These are phyloP conservation scores for Agaricus subrufescens DNA, from an alignment of 768 basidiomycete genomes.

Conservation along the genomic window DNA sequence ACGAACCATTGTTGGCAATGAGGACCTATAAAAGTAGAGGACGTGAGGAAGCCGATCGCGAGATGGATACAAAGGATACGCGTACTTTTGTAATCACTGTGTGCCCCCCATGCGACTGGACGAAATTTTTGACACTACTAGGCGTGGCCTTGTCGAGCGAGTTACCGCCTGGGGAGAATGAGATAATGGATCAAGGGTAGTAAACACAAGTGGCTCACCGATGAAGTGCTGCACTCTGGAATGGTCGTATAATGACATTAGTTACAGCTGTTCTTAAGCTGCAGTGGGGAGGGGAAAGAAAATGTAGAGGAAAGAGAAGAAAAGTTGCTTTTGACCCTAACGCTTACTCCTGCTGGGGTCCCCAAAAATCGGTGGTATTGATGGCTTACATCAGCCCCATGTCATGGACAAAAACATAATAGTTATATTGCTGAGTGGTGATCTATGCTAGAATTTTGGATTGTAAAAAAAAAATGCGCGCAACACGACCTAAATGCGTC, in stretches of 20 bases:
- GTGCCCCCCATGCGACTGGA: slow-evolving; percentile 87
- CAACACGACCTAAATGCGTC: not conserved
- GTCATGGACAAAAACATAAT: not conserved
- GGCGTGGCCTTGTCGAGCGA: slow-evolving; percentile 79
- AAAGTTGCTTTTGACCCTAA: slow-evolving; percentile 22
- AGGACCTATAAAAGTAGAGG: slow-evolving; percentile 60
- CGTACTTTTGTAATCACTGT: slow-evolving; percentile 97
- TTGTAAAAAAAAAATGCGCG: not conserved
- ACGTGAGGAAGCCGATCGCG: not conserved
- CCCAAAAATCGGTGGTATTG: slow-evolving; percentile 34
- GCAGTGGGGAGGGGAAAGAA: slow-evolving; percentile 15
- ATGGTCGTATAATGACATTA: slow-evolving; percentile 51
- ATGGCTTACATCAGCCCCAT: slow-evolving; percentile 23
- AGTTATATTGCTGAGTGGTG: slow-evolving; percentile 10
- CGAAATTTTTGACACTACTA: slow-evolving; percentile 84
- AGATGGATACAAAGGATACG: not conserved
- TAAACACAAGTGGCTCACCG: slow-evolving; percentile 25
- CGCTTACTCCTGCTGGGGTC: slow-evolving; percentile 29
- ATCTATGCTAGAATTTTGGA: slow-evolving; percentile 1
- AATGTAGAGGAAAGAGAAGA: slow-evolving; percentile 11
- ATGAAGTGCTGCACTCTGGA: slow-evolving; percentile 52
- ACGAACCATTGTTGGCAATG: slow-evolving; percentile 93
- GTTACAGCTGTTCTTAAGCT: slow-evolving; percentile 15
- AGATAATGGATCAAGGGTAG: slow-evolving; percentile 11
- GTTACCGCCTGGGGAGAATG: slow-evolving; percentile 80